Conservation (phyloP, 495 filamentous ascomycete genomes). For the Lepidopterella palustris region DNA sequence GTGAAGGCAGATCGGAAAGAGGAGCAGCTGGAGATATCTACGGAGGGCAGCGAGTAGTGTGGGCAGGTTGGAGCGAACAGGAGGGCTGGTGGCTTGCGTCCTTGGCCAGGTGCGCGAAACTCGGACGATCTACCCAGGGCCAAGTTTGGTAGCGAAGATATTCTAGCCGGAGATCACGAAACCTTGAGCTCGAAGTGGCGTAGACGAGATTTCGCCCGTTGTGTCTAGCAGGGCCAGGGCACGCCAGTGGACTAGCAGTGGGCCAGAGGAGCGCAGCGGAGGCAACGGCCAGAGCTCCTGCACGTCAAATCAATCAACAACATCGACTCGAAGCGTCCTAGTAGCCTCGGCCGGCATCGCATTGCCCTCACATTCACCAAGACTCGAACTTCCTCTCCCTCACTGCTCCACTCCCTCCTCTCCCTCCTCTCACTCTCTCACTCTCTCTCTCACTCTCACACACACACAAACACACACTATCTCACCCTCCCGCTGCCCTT, state of each 20-base stretch:
- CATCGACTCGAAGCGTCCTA: not conserved
- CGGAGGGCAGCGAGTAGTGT: not conserved
- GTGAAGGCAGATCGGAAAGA: not conserved
- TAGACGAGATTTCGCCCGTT: constrained; percentile 1
- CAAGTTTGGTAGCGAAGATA: constrained; percentile 9
- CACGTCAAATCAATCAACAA: not conserved
- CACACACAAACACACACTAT: not conserved
- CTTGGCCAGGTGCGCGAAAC: not conserved
- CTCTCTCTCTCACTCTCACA: not conserved
- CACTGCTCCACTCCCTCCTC: not conserved
- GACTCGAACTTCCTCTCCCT: not conserved
- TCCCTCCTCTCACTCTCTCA: not conserved
- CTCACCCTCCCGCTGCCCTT: not conserved
- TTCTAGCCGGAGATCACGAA: constrained; percentile 5
- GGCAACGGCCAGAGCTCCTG: not conserved
- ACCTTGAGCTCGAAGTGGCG: constrained; percentile 13
- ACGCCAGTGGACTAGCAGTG: not conserved
- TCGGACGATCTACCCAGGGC: not conserved
- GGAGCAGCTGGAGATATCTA: constrained; percentile 1
- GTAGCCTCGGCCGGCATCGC: not conserved
- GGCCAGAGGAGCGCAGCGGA: not conserved
- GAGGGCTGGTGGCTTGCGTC: not conserved
- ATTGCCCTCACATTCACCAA: not conserved
- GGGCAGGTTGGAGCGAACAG: not conserved
- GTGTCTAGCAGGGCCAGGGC: too few relatives aligned